Evolutionary conservation across 305 asterid genomes (phyloP).

Genomic region (Solanum chacoense): DNA sequence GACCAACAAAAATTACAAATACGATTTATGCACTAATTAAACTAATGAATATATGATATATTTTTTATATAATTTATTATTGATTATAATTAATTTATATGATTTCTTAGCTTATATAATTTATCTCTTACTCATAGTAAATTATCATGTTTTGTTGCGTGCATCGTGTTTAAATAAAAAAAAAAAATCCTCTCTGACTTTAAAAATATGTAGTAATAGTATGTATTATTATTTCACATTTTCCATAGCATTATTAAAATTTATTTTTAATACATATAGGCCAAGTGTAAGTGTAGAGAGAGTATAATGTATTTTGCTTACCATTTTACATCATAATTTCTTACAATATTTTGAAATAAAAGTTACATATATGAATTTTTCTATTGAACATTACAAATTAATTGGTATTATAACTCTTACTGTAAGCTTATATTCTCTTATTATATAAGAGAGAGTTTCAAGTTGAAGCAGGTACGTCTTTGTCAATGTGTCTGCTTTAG

Average conservation of each 20-base stretch:
- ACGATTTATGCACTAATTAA: neutral
- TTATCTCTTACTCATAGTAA: neutral
- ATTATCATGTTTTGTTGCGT: neutral
- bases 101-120: neutral
- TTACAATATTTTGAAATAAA: neutral
- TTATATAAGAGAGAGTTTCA: neutral
- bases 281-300: neutral
- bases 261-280: neutral
- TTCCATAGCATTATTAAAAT: neutral
- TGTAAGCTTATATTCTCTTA: neutral
- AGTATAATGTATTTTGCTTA: neutral
- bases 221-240: neutral
- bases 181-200: neutral
- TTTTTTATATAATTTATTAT: neutral
- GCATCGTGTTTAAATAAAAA: neutral
- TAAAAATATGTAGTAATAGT: neutral
- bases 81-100: neutral
- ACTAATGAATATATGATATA: neutral
- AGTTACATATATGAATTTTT: neutral
- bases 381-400: neutral
- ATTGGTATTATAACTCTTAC: neutral
- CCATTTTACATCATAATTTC: neutral
- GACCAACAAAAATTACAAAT: neutral
- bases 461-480: fast-evolving
- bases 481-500: fast-evolving